These are phyloP conservation scores for Chaetomiaceae sp. DNA, from an alignment of 2,329 filamentous ascomycete genomes.

Conservation along the genomic window DNA sequence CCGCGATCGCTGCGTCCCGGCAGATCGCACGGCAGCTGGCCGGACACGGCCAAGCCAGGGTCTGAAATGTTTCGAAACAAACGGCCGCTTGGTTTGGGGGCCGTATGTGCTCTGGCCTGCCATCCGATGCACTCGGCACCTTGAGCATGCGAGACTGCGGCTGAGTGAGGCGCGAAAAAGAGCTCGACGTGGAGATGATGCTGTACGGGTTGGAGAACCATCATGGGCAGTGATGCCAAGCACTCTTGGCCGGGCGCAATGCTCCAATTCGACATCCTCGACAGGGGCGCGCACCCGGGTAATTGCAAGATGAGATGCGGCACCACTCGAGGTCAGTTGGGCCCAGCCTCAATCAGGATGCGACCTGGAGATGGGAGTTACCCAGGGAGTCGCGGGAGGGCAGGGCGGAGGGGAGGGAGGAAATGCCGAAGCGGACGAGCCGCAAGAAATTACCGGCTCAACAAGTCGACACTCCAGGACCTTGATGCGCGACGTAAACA, in stretches of 20 bases:
- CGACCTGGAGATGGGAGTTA: no score
- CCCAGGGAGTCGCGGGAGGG: no score
- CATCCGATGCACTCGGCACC: neutral
- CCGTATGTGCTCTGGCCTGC: constrained; percentile 1
- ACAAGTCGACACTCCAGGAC: no score
- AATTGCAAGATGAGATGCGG: no score
- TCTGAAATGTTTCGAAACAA: constrained; percentile 24
- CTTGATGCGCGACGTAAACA: no score
- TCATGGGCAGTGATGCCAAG: no score
- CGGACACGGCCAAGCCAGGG: constrained; percentile 9
- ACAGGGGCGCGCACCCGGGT: neutral
- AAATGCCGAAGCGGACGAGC: neutral
- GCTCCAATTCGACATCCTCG: no score
- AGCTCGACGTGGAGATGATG: neutral
- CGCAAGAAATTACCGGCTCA: no score
- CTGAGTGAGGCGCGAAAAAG: neutral
- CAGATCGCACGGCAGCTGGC: constrained; percentile 12
- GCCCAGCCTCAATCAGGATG: neutral
- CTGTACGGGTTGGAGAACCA: neutral
- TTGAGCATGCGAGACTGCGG: constrained; percentile 1
- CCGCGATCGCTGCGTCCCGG: neutral
- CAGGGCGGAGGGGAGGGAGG: no score
- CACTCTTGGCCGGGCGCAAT: no score
- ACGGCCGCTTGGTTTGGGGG: neutral
- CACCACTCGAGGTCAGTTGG: no score